Conservation (phyloP, 164 flowering plant species). For the Vitis vinifera region DNA sequence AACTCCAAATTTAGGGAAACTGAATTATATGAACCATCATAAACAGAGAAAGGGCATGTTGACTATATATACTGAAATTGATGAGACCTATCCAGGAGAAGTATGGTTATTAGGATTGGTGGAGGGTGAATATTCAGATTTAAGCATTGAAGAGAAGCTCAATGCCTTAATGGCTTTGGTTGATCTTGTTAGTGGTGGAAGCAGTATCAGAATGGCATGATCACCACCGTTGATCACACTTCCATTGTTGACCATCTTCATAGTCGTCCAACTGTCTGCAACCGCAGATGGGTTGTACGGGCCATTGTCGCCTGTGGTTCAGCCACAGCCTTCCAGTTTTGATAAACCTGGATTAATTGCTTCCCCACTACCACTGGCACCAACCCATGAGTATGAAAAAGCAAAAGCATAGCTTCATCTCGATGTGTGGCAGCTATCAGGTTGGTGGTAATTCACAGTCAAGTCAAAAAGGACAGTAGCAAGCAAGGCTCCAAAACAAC, state of each 20-base stretch:
- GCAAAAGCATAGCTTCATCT: no score
- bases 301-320: conserved; percentile 82
- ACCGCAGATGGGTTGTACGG: conserved; percentile 58
- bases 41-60: conserved; percentile 30
- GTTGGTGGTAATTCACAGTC: no score
- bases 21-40: conserved; percentile 10
- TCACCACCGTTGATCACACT: conserved; percentile 10
- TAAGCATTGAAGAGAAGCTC: conserved; percentile 89
- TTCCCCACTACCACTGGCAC: no score
- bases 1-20: conserved; percentile 18
- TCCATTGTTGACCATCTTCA: conserved; percentile 7
- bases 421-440: no score
- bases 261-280: conserved; percentile 14
- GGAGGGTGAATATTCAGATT: conserved; percentile 86
- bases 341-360: no score
- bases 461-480: no score
- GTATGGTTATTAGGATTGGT: conserved; percentile 81
- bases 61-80: conserved; percentile 61
- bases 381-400: no score
- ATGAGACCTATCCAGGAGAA: conserved; percentile 90
- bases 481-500: no score
- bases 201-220: conserved; percentile 38
- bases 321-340: conserved; percentile 11
- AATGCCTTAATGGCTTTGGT: conserved; percentile 67
- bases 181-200: conserved; percentile 72